phyloP scores from a whole-genome alignment of 2,329 filamentous ascomycete genomes.

The Coniosporium tulheliwenetii region DNA sequence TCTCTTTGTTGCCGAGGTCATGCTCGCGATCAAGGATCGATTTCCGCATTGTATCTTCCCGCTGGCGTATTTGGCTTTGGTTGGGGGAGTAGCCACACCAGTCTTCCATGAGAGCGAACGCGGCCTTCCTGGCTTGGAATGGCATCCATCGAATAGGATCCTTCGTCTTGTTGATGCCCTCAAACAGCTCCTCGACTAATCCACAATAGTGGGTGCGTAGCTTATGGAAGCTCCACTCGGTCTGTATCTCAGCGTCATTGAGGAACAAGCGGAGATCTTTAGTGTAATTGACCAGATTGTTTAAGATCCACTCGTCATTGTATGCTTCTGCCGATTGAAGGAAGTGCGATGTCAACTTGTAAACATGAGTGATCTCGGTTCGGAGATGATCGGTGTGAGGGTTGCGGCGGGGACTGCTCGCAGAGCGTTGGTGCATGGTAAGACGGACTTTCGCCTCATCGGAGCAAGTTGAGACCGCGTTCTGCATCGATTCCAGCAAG shows the following conservation, averaged over 20 bases:
- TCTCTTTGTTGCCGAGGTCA: constrained; percentile 57
- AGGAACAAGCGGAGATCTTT: constrained; percentile 89
- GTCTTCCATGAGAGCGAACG: constrained; percentile 94
- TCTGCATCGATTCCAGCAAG: constrained; percentile 76
- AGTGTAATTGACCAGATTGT: constrained; percentile 75
- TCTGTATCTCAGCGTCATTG: constrained; percentile 87
- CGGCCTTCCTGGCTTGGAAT: constrained; percentile 88
- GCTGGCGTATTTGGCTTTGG: constrained; percentile 61
- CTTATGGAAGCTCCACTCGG: constrained; percentile 87
- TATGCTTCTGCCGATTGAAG: constrained; percentile 64
- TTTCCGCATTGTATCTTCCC: constrained; percentile 78
- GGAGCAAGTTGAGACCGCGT: constrained; percentile 71
- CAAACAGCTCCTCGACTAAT: constrained; percentile 81
- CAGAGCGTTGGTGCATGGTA: constrained; percentile 59
- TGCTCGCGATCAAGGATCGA: constrained; percentile 66
- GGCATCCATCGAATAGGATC: constrained; percentile 92
- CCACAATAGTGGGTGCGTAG: constrained; percentile 88
- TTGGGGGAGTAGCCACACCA: constrained; percentile 98
- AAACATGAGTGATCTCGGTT: constrained; percentile 91
- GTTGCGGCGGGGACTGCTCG: constrained; percentile 68
- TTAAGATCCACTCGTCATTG: constrained; percentile 78
- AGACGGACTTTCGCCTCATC: constrained; percentile 77
- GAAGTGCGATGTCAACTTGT: constrained; percentile 85
- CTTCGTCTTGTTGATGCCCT: constrained; percentile 71
- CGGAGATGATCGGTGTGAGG: constrained; percentile 73